These are phyloP conservation scores for Aspergillus oerlinghausenensis DNA, from an alignment of 2,329 filamentous ascomycete genomes.

Conservation along the genomic window DNA sequence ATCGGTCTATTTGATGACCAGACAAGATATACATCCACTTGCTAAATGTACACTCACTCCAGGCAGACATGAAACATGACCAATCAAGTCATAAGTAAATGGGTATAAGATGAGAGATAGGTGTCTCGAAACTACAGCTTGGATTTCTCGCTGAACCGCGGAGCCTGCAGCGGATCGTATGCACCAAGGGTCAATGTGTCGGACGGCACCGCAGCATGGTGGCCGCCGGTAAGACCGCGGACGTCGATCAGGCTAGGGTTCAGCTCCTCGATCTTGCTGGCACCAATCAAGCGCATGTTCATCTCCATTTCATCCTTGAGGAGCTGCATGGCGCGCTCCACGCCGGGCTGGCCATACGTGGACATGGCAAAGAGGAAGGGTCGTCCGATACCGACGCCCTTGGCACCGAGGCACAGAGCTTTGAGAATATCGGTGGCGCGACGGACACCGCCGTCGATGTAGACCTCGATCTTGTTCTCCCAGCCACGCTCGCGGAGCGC, in stretches of 20 bases:
- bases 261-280: slow-evolving; percentile 67
- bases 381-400: slow-evolving; percentile 86
- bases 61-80: neutral
- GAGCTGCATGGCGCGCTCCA: slow-evolving; percentile 87
- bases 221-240: slow-evolving; percentile 58
- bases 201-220: slow-evolving; percentile 55
- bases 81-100: neutral
- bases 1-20: neutral
- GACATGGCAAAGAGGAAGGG: slow-evolving; percentile 97
- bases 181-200: slow-evolving; percentile 57
- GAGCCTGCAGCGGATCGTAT: slow-evolving; percentile 52
- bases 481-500: slow-evolving; percentile 69
- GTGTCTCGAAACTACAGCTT: slow-evolving; percentile 31
- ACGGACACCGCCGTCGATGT: slow-evolving; percentile 83
- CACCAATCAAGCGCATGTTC: slow-evolving; percentile 95
- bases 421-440: slow-evolving; percentile 94
- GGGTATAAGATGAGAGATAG: neutral
- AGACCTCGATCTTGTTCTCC: slow-evolving; percentile 77
- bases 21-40: neutral
- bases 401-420: slow-evolving; percentile 85
- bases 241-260: slow-evolving; percentile 77
- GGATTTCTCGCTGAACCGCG: slow-evolving; percentile 46
- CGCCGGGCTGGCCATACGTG: slow-evolving; percentile 79
- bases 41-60: neutral
- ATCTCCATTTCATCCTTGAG: slow-evolving; percentile 97